phyloP scores from a whole-genome alignment of 2,329 filamentous ascomycete genomes.

The Fusarium multiceps region DNA sequence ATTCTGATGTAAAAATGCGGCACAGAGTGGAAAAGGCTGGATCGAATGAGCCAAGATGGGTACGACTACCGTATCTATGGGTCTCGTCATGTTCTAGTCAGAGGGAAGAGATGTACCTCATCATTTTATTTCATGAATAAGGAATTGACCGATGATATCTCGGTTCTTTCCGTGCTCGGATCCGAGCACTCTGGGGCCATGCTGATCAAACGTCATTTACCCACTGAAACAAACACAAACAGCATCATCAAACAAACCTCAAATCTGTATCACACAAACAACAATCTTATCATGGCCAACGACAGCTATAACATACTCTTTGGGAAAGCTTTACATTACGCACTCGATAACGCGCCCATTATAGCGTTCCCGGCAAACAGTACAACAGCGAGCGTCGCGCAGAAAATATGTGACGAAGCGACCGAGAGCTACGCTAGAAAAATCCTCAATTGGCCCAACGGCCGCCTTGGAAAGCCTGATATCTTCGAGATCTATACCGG shows the following conservation, averaged over 20 bases:
- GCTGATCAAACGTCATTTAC: neutral
- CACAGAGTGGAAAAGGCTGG: neutral
- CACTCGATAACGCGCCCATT: fast-evolving
- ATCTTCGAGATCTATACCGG: neutral
- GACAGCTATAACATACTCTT: fast-evolving
- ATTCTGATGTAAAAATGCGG: neutral
- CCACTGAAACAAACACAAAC: neutral
- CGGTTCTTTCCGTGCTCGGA: neutral
- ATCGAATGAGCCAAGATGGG: neutral
- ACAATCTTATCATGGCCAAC: neutral
- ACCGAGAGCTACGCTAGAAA: neutral
- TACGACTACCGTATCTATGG: neutral
- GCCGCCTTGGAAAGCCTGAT: fast-evolving
- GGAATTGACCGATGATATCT: neutral
- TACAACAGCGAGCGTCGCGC: fast-evolving
- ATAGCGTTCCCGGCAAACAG: neutral
- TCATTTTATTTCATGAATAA: neutral
- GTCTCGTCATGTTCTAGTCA: neutral
- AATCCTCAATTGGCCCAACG: neutral
- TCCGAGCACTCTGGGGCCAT: neutral
- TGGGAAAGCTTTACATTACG: fast-evolving
- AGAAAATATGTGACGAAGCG: neutral
- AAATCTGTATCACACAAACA: neutral
- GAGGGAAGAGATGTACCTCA: too few species aligned
- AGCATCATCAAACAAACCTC: neutral